These are phyloP conservation scores for Volvariella volvacea DNA, from an alignment of 1,284 basidiomycete species.

Conservation along the genomic window DNA sequence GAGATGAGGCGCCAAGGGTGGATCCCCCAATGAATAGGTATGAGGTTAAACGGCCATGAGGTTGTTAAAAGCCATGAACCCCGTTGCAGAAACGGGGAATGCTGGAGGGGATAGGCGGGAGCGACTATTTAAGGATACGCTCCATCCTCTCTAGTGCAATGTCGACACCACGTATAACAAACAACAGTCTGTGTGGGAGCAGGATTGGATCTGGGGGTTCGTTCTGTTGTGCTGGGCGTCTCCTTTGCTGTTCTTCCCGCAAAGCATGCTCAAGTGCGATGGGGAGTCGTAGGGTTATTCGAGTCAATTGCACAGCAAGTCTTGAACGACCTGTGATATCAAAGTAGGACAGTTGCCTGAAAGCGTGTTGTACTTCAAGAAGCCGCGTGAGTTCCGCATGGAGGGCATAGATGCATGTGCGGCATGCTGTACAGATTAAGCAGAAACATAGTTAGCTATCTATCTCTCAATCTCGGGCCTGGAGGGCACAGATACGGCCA, in stretches of 20 bases:
- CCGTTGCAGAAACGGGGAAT: too few relatives aligned
- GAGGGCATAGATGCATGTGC: constrained; percentile 69
- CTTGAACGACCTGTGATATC: constrained; percentile 74
- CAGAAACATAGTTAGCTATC: constrained; percentile 2
- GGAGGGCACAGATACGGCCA: too few relatives aligned
- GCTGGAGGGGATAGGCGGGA: not conserved
- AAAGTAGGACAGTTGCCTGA: constrained; percentile 72
- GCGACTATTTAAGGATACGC: constrained; percentile 29
- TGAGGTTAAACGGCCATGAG: too few relatives aligned
- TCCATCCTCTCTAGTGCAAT: constrained; percentile 61
- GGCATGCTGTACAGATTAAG: constrained; percentile 65
- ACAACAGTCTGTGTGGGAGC: constrained; percentile 49
- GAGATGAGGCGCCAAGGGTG: too few relatives aligned
- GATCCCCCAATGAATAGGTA: too few relatives aligned
- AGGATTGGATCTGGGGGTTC: constrained; percentile 22
- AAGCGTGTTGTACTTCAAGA: constrained; percentile 72
- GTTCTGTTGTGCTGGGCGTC: constrained; percentile 14
- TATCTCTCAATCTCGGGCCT: too few relatives aligned
- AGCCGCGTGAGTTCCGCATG: constrained; percentile 68
- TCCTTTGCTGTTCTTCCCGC: constrained; percentile 18
- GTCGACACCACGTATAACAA: constrained; percentile 55
- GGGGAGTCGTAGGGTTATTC: constrained; percentile 76
- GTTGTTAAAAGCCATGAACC: too few relatives aligned
- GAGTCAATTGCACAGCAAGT: constrained; percentile 70
- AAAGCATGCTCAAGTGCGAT: constrained; percentile 72